A percentile compares a stretch with the other conserved stretches of the same genome.
phyloP scores from a whole-genome alignment of 2,329 filamentous ascomycete species.

The Calonectria pauciramosa region DNA sequence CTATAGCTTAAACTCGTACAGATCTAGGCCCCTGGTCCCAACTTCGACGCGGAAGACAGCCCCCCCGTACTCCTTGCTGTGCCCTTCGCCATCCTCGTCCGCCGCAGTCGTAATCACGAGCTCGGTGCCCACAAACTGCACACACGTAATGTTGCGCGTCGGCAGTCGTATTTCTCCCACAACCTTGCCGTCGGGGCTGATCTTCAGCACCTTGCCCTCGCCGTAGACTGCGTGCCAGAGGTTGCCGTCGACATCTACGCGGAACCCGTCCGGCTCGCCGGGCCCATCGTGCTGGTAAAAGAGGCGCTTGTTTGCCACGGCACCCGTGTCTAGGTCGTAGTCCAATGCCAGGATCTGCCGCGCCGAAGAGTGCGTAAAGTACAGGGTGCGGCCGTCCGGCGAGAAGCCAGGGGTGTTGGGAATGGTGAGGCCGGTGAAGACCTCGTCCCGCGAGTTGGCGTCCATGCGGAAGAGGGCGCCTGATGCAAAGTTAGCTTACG shows the following conservation, averaged over 20 bases:
- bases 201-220: constrained; percentile 79
- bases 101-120: constrained; percentile 85
- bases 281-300: constrained; percentile 79
- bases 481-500: constrained; percentile 48
- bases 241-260: constrained; percentile 86
- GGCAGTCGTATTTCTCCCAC: constrained; percentile 83
- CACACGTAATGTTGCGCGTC: constrained; percentile 85
- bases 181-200: constrained; percentile 77
- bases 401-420: constrained; percentile 91
- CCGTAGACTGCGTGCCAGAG: constrained; percentile 93
- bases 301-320: constrained; percentile 76
- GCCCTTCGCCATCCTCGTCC: constrained; percentile 75
- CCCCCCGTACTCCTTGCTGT: constrained; percentile 76
- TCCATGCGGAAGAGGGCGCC: constrained; percentile 82
- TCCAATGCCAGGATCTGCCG: constrained; percentile 81
- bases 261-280: constrained; percentile 86
- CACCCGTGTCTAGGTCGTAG: constrained; percentile 75
- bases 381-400: constrained; percentile 78
- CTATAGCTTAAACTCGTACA: constrained; percentile 74
- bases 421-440: constrained; percentile 78
- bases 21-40: constrained; percentile 74
- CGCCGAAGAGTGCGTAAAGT: constrained; percentile 84
- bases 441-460: constrained; percentile 69
- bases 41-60: constrained; percentile 84
- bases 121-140: constrained; percentile 80